Percentiles rank a stretch among this genome's conserved stretches.
Conservation (phyloP, 225 moss, liverwort and hornwort genomes). For the Lunularia cruciata region DNA sequence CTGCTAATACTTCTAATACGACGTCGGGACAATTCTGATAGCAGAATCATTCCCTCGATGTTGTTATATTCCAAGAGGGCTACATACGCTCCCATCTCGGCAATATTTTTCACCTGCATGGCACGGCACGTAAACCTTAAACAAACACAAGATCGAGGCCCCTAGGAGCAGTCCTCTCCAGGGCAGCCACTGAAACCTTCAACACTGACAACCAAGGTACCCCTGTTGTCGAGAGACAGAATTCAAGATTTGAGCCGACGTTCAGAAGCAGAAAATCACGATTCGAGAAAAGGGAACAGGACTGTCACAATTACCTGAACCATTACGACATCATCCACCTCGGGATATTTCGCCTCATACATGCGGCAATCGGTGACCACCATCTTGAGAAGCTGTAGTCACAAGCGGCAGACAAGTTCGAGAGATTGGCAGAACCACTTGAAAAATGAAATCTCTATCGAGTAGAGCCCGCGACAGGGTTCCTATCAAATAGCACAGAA, state of each 20-base stretch:
- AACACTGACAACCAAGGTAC: neutral
- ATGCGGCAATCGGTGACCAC: conserved; percentile 93
- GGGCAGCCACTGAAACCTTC: neutral
- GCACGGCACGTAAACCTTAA: neutral
- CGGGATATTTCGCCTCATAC: conserved; percentile 91
- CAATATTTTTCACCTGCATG: conserved; percentile 86
- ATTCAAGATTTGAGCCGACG: neutral
- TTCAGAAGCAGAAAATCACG: too few species aligned
- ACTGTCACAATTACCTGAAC: conserved; percentile 56
- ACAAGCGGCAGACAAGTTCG: too few species aligned
- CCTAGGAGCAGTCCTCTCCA: neutral
- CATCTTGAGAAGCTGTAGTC: conserved; percentile 54
- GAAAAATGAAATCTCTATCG: too few species aligned
- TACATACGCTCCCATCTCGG: conserved; percentile 98
- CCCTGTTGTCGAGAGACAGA: neutral
- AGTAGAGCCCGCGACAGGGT: too few species aligned
- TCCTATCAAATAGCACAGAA: too few species aligned
- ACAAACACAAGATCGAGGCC: neutral
- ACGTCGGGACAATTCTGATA: conserved; percentile 86
- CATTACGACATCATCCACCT: conserved; percentile 97
- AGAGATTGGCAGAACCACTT: neutral
- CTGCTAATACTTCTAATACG: conserved; percentile 98
- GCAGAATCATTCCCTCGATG: conserved; percentile 94
- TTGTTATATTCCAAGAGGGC: conserved; percentile 92
- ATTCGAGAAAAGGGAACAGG: neutral